phyloP scores from a whole-genome alignment of 75 land plant genomes.

The Chamaecyparis obtusa region DNA sequence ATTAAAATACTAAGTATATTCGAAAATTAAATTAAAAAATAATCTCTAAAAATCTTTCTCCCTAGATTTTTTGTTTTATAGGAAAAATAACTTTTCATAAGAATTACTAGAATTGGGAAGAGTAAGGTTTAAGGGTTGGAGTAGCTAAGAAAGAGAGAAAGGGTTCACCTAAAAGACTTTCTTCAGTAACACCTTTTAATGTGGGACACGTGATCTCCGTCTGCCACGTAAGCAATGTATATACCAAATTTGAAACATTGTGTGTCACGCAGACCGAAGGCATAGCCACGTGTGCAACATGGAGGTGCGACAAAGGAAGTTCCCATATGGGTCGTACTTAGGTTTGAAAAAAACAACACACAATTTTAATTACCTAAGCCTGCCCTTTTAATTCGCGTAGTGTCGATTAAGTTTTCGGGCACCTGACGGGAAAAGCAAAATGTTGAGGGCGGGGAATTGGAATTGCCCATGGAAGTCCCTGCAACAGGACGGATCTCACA shows the following conservation, averaged over 20 bases:
- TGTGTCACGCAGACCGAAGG: neutral
- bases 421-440: neutral
- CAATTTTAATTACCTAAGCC: no score
- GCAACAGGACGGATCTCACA: neutral
- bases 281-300: neutral
- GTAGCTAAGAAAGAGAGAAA: no score
- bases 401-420: neutral
- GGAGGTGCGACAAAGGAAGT: neutral
- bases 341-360: neutral
- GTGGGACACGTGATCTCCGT: neutral
- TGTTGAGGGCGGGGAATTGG: conserved; percentile 1
- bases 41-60: no score
- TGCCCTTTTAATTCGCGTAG: neutral
- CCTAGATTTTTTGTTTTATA: no score
- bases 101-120: no score
- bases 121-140: no score
- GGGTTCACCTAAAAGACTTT: no score
- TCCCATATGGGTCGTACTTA: neutral
- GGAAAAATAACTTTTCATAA: no score
- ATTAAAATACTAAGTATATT: no score
- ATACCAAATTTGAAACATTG: neutral
- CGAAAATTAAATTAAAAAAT: no score
- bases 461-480: neutral
- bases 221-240: neutral
- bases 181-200: neutral